Evolutionary conservation across 2,329 filamentous ascomycete genomes (phyloP).

Genomic region (Curvularia spicifera): DNA sequence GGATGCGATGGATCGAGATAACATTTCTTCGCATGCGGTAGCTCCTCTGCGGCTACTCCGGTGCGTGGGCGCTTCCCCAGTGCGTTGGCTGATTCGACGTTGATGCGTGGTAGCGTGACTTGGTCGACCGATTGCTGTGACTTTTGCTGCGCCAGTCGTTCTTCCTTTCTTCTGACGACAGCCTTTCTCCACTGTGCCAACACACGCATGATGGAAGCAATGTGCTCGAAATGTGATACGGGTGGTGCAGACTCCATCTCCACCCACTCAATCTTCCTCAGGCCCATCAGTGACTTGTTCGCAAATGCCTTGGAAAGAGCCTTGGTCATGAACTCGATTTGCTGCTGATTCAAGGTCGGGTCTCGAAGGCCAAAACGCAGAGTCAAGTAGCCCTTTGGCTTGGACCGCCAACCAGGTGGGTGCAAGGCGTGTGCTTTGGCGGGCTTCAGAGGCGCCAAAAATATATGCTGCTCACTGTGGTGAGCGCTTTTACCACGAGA

Average conservation of each 20-base stretch:
- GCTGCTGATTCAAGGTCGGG: slow-evolving; percentile 32
- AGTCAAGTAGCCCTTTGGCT: slow-evolving; percentile 39
- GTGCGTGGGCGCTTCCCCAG: slow-evolving; percentile 30
- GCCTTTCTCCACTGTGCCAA: slow-evolving; percentile 41
- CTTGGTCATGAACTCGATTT: slow-evolving; percentile 40
- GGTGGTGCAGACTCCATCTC: slow-evolving; percentile 34
- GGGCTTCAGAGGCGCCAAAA: slow-evolving; percentile 37
- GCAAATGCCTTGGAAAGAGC: slow-evolving; percentile 38
- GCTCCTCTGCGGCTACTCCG: slow-evolving; percentile 23
- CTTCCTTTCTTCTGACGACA: slow-evolving; percentile 26
- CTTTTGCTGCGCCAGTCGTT: slow-evolving; percentile 7
- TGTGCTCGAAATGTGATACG: slow-evolving; percentile 35
- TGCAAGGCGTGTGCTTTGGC: slow-evolving; percentile 10
- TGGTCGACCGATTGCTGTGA: not conserved
- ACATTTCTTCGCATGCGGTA: slow-evolving; percentile 29
- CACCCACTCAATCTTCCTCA: slow-evolving; percentile 45
- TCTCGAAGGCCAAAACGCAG: slow-evolving; percentile 41
- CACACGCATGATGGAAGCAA: slow-evolving; percentile 34
- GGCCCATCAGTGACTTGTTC: slow-evolving; percentile 34
- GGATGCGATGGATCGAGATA: slow-evolving; percentile 27
- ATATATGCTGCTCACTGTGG: slow-evolving; percentile 40
- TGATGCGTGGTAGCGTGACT: not conserved
- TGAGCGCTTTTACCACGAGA: slow-evolving; percentile 22
- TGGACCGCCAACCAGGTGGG: slow-evolving; percentile 5
- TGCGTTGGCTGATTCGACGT: slow-evolving; percentile 6